Evolutionary conservation across 495 filamentous ascomycete genomes (phyloP), one percentile per base, ranked within the genome.

Genomic region (Darksidea phi): DNA sequence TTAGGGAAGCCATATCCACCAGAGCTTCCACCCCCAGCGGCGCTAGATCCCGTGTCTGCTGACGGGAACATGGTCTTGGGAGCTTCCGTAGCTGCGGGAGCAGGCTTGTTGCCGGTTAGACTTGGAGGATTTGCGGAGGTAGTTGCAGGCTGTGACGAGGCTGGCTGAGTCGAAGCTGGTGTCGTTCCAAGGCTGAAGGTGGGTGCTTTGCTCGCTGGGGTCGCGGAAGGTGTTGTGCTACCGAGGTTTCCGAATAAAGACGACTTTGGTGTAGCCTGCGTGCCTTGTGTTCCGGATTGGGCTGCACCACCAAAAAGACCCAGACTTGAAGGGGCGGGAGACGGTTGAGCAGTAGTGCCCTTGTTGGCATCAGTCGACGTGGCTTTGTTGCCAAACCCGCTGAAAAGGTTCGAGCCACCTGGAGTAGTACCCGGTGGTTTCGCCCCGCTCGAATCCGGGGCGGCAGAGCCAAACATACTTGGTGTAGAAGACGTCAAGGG

Each of bases 211-310:
- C 26, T 57, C 2, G 57, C 45, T 24, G 57, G 32, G 18, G 53
- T 58, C 13, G 49, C 10, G 4, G 66, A 56, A 50, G 61, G 57
- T 13, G 60, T 54, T 49, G 64, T 62, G 38, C 66, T 50, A 55
- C 66, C 56, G 50, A 32, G 28, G 10, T 32, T 32, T 32, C 43
- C 43, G 50, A 67, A 67, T 46, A 64, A 61, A 47, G 60, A 53
- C 36, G 48, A n/a, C 18, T 59, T 55, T 34, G 59, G 34, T 13
- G 60, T 61, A 21, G 37, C 59, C 57, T 67, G 64, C 38, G 55
- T 38, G 17, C 54, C 46, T 23, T 28, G 2, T 20, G 45, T 25
- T 25, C 52, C 54, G 12, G 55, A 38, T 46, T 42, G 38, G 41
- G 34, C 54, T 43, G 51, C 43, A 6, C 56, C 52, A 42, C 63